Percentiles rank a stretch among this genome's conserved stretches.
phyloP scores from a whole-genome alignment of 768 basidiomycete genomes.

The Suillus brevipes region DNA sequence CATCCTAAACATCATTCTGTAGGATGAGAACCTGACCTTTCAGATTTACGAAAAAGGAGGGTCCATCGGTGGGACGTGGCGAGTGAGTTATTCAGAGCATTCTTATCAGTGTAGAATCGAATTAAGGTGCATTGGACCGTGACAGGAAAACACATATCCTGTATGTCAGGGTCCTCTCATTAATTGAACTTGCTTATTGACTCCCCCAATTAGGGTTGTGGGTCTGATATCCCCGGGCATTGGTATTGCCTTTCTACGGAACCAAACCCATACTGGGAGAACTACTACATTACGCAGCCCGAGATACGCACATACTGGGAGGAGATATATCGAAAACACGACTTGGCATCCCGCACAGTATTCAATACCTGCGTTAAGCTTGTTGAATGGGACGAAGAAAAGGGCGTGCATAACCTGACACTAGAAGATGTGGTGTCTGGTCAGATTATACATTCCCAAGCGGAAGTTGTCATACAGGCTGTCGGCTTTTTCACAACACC shows the following conservation, averaged over 20 bases:
- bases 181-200: background rate
- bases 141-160: slow-evolving; percentile 56
- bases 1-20: slow-evolving; percentile 4
- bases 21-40: background rate
- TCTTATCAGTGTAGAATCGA: background rate
- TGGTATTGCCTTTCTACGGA: slow-evolving; percentile 59
- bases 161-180: slow-evolving; percentile 25
- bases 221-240: slow-evolving; percentile 54
- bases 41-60: slow-evolving; percentile 54
- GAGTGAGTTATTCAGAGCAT: slow-evolving; percentile 43
- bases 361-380: slow-evolving; percentile 41
- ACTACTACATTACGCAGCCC: slow-evolving; percentile 45
- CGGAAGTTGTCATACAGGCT: slow-evolving; percentile 50
- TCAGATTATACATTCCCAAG: slow-evolving; percentile 35
- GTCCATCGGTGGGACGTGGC: slow-evolving; percentile 56
- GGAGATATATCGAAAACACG: slow-evolving; percentile 45
- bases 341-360: slow-evolving; percentile 39
- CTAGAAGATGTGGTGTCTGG: slow-evolving; percentile 40
- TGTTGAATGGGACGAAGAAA: slow-evolving; percentile 47
- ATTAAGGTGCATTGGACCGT: background rate
- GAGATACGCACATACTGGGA: slow-evolving; percentile 55
- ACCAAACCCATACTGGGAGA: slow-evolving; percentile 53
- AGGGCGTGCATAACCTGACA: slow-evolving; percentile 43
- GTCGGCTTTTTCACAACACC: slow-evolving; percentile 52
- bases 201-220: slow-evolving; percentile 39